Base-by-base conservation (phyloP, 768 basidiomycete genomes). In the Phlebiopsis gigantea region DNA sequence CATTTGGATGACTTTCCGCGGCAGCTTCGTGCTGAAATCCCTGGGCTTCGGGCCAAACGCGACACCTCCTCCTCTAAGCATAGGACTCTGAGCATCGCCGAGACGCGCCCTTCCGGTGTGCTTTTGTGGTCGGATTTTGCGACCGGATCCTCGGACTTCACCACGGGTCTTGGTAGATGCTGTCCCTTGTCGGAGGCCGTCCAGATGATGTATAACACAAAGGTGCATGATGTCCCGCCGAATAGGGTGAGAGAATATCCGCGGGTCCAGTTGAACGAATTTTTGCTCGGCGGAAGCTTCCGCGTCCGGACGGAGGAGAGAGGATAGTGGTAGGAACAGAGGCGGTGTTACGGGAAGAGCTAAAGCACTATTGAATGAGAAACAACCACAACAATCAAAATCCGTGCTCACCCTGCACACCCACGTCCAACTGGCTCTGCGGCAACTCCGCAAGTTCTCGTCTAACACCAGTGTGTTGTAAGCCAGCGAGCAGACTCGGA, bases 211-310 rank as follows among this genome's bases (percentile, higher is more conserved):
- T 5, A 88, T 82, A 30, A 94, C 87, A 67, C 94, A 96, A 45
- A 93, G 80, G 69, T 98, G 95, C 2, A 98, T 82, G 60, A 99
- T 90, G 70, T 98, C 95, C 21, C 85, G 83, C 49, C 96, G 90
- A 44, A 94, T 83, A 41, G 94, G 92, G 63, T 92, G 86, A 58
- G 82, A 78, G 73, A 98, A 99, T 28, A 98, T 87, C n/a, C 81
- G 78, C 1, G 88, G 83, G 66, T 91, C 81, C 26, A 91, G 81
- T 60, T 79, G 77, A 34, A 87, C 86, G 10, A 87, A 73, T 47
- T 75, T 69, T 9, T 75, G 71, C 46, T 75, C 71, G 14, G 74
- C 63, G 1, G 70, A 70, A 49, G 75, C 77, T 43, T 74, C 72
- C 34, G 73, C 65, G 30, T 69, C 67, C 29, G 74, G 72, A 60